Evolutionary conservation across 2,329 filamentous ascomycete genomes (phyloP), one percentile per base, ranked within the genome.

Genomic region (Colletotrichum neosansevieriae): DNA sequence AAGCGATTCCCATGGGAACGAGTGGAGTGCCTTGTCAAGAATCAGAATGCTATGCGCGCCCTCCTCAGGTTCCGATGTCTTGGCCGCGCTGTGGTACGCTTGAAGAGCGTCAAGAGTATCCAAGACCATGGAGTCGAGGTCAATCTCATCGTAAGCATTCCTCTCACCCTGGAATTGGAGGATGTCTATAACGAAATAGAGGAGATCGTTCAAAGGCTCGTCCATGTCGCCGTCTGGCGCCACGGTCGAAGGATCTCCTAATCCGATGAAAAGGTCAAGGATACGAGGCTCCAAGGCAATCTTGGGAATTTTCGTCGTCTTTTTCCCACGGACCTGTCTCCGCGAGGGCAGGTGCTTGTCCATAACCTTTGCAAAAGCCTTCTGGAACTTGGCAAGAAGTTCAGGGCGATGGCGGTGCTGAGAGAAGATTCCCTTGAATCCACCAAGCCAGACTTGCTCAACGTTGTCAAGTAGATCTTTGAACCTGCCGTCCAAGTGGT

Each of bases 131-230:
- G 86, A 82, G 71, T 99, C 96, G 76, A 98, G 97, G 78, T 98
- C 95, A 71, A 99, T 93, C 80, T 99, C 96, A 74, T 99, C 96
- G 79, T 98, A 98, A 0, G 97, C 96, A 76, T 98, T 99, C 54
- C 90, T 88, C 80, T 99, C 97, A 15, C 96, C 96, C 73, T 97
- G 93, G 79, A 99, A 98, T 77, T 98, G 96, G 3, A 99, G 84
- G 58, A 98, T 94, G 74, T 99, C 96, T 6, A 99, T 91, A 1
- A 98, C 92, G 76, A 98, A 98, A 80, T 98, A 98, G 3, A 99
- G 86, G 32, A 99, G 83, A 76, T 99, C 96, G 72, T 91, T 94
- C n/a, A 99, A 82, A 0, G 91, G 89, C 74, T 98, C 95, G 71
- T 98, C 95, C 21, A 97, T 86, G 70, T 97, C 94, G 66, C 83